Base-by-base conservation (phyloP, 2,329 filamentous ascomycete species). In the Cladosporium sp. region DNA sequence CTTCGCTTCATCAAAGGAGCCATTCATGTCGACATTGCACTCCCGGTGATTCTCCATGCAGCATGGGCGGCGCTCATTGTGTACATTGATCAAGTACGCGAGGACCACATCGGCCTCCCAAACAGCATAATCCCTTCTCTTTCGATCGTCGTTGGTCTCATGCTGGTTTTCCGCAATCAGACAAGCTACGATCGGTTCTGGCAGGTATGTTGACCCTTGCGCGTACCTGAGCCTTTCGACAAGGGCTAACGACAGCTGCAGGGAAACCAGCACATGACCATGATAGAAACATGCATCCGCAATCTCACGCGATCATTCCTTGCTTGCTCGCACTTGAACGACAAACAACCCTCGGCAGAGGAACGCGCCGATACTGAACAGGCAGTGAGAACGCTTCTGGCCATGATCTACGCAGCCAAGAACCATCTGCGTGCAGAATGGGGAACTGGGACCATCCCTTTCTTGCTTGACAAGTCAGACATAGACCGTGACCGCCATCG, bases 131-230 rank as follows among this genome's bases (percentile, higher is more conserved):
- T 89, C 53, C 87, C 87, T 1, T 85, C 83, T 16, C 78, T 89
- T 1, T 87, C 84, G 37, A 89, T 89, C 65, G 87, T 89, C 60
- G 87, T 89, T 2, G 87, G 87, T 71, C 75, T 89, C 49, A 88
- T 89, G 83, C 85, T 89, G 37, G 87, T 89, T 31, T 89, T 89
- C 78, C 83, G 87, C 44, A 89, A 89, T 70, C 82, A 84, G 69
- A 89, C 86, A 3, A 84, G 81, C 62, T 89, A 88, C 76, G 87
- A 88, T 70, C 81, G 87, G 1, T 89, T 89, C 78, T 89, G 87
- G 87, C 74, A 75, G 57, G 76, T 60, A 35, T 10, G 63, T 33
- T 53, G 16, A 5, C 23, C 18, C 2, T 21, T 10, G n/a, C n/a
- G 3, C n/a, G 16, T 16, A 31, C 52, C 1, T 5, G 7, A 55